These are phyloP conservation scores for Liquidambar formosana DNA, from an alignment of 164 flowering plant genomes.

Conservation along the genomic window DNA sequence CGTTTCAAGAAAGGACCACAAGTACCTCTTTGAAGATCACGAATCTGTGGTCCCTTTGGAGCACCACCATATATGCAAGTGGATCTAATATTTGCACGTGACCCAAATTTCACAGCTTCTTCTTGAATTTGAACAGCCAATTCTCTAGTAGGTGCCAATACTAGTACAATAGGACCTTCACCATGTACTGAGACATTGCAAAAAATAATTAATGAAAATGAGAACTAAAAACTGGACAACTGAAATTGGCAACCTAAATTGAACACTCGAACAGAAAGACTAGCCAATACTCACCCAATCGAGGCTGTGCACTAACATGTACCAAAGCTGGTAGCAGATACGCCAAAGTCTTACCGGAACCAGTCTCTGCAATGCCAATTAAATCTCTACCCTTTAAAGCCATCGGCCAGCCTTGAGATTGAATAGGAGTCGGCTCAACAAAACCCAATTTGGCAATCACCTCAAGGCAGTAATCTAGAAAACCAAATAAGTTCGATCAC, in stretches of 20 bases:
- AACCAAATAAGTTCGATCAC: conserved; percentile 13
- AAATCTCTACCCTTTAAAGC: conserved; percentile 95
- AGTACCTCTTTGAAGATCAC: conserved; percentile 85
- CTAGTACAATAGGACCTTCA: conserved; percentile 87
- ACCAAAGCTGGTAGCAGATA: conserved; percentile 89
- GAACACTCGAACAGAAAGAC: background rate
- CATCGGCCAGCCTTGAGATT: conserved; percentile 99
- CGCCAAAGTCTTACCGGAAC: conserved; percentile 96
- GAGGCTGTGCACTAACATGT: conserved; percentile 95
- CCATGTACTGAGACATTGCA: conserved; percentile 51
- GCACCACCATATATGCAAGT: conserved; percentile 97
- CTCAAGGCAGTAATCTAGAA: conserved; percentile 74
- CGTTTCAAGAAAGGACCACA: too few species aligned
- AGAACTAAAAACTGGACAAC: background rate
- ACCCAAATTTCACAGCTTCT: conserved; percentile 82
- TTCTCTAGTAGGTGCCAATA: conserved; percentile 94
- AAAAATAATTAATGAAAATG: background rate
- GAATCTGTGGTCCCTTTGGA: conserved; percentile 97
- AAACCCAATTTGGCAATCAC: conserved; percentile 79
- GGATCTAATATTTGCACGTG: conserved; percentile 57
- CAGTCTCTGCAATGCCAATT: conserved; percentile 97
- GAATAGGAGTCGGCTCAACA: conserved; percentile 95
- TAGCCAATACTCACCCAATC: conserved; percentile 56
- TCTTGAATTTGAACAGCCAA: conserved; percentile 94
- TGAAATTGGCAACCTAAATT: background rate